These are phyloP conservation scores for Coniophora puteana DNA, from an alignment of 1,284 basidiomycete species.

Conservation along the genomic window DNA sequence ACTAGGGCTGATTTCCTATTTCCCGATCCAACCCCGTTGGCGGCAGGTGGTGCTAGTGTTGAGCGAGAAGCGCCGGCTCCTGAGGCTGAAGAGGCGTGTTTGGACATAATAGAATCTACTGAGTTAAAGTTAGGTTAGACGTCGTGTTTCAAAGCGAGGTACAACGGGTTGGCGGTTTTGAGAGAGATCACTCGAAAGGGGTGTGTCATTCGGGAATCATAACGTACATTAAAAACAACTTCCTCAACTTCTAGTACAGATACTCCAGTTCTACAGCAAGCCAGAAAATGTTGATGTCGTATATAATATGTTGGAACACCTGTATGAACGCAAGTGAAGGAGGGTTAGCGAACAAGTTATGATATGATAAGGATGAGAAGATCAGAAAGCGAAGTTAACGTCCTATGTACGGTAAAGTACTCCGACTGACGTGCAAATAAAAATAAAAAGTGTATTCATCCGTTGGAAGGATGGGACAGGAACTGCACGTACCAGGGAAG, in stretches of 20 bases:
- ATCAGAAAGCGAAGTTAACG: slow-evolving; percentile 31
- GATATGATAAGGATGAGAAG: slow-evolving; percentile 1
- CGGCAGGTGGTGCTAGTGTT: slow-evolving; percentile 21
- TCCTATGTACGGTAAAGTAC: slow-evolving; percentile 24
- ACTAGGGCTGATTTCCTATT: slow-evolving; percentile 43
- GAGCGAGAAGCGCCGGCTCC: slow-evolving; percentile 20
- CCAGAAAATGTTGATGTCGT: not conserved
- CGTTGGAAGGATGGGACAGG: too few species aligned
- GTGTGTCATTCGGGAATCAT: too few species aligned
- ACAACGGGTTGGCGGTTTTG: not conserved
- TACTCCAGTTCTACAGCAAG: too few species aligned
- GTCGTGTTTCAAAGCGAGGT: slow-evolving; percentile 3
- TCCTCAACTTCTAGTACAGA: too few species aligned
- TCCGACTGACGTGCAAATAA: slow-evolving; percentile 56
- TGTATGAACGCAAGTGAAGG: not conserved
- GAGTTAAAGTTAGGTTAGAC: not conserved
- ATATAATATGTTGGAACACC: not conserved
- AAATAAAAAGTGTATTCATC: slow-evolving; percentile 32
- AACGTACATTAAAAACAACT: too few species aligned
- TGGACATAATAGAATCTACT: slow-evolving; percentile 25
- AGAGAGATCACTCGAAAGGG: slow-evolving; percentile 1
- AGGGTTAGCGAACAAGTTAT: not conserved
- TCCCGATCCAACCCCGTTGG: slow-evolving; percentile 41
- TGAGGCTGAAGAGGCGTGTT: slow-evolving; percentile 28
- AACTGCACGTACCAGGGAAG: too few species aligned